A percentile compares a stretch with the other conserved stretches of the same genome.
phyloP scores from a whole-genome alignment of 208 protist species.

The Crithidia fasciculata region DNA sequence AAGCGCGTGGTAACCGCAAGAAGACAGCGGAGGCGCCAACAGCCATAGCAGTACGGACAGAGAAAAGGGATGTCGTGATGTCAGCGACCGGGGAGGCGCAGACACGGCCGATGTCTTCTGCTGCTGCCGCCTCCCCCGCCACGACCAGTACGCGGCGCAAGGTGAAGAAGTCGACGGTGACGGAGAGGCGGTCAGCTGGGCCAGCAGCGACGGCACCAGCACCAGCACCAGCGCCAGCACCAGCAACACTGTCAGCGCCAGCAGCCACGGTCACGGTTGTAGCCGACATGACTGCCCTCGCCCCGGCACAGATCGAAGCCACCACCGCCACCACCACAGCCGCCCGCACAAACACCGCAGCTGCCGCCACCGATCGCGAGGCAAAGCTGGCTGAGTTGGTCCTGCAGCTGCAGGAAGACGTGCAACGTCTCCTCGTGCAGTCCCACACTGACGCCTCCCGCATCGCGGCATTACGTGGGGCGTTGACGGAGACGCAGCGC shows the following conservation, averaged over 20 bases:
- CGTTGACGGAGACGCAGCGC: conserved; percentile 4
- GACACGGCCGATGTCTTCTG: neutral
- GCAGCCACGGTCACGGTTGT: no score
- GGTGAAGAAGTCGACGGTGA: neutral
- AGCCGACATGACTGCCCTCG: no score
- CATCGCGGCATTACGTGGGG: conserved; percentile 11
- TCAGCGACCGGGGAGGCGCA: neutral
- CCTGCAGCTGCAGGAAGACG: conserved; percentile 9
- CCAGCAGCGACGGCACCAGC: neutral
- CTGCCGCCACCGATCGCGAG: conserved; percentile 7
- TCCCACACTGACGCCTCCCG: conserved; percentile 14
- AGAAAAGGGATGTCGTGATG: no score
- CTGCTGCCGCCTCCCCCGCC: neutral
- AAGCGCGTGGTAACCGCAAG: conserved; percentile 7
- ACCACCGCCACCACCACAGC: neutral
- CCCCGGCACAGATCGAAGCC: neutral
- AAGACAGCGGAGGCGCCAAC: neutral
- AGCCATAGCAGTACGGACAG: neutral
- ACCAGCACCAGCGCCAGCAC: no score
- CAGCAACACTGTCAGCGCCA: neutral
- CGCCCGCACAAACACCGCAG: neutral
- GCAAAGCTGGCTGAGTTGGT: conserved; percentile 9
- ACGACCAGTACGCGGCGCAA: neutral
- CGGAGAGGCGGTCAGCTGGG: neutral
- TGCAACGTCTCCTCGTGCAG: conserved; percentile 11